Conservation (phyloP, 1,284 basidiomycete genomes). For the Puccinia novopanici region DNA sequence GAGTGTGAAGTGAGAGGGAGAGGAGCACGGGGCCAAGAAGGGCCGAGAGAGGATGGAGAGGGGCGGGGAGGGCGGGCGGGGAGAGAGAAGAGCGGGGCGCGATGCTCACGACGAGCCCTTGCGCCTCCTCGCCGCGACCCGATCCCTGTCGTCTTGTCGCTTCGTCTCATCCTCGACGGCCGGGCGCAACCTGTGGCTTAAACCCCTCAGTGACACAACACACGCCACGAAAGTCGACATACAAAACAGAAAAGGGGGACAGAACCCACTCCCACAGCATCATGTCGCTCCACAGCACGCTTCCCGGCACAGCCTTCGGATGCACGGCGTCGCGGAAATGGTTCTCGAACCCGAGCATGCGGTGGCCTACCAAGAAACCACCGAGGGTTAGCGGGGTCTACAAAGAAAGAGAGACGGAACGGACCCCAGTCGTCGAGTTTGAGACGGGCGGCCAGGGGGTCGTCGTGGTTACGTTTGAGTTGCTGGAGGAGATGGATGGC, state of each 20-base stretch:
- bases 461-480: background rate
- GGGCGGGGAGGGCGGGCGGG: no score
- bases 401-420: background rate
- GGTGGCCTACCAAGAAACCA: background rate
- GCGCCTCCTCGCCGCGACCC: no score
- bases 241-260: background rate
- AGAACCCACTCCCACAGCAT: constrained; percentile 44
- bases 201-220: no score
- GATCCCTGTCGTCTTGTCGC: no score
- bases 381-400: background rate
- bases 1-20: no score
- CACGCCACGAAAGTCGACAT: background rate
- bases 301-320: constrained; percentile 30
- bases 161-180: no score
- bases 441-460: background rate
- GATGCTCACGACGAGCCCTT: no score
- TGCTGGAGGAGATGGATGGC: background rate
- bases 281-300: constrained; percentile 44
- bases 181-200: no score
- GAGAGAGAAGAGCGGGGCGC: no score
- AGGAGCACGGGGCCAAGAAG: no score
- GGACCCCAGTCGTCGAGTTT: constrained; percentile 37
- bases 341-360: constrained; percentile 41
- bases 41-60: no score
- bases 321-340: constrained; percentile 40